Evolutionary conservation across 1,139 yeast species (phyloP).

Genomic region (Taphrina flavorubra): DNA sequence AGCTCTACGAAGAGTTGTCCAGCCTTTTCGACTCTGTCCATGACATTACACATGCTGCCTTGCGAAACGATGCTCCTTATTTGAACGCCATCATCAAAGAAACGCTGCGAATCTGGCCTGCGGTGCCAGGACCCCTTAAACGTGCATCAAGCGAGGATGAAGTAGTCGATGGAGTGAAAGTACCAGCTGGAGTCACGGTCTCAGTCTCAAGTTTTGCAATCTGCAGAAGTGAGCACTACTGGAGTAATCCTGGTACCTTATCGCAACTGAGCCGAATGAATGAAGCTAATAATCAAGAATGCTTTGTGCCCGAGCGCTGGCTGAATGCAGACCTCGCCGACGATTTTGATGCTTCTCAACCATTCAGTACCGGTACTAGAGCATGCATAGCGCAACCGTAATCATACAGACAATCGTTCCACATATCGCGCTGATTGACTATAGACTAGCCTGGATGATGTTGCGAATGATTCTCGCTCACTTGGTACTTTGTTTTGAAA

Average conservation of each 20-base stretch:
- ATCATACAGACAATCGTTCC: no score
- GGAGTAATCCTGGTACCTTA: conserved; percentile 1
- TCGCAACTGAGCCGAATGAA: neutral
- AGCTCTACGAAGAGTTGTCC: neutral
- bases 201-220: neutral
- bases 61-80: neutral
- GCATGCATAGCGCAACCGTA: conserved; percentile 5
- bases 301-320: conserved; percentile 6
- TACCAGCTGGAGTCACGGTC: neutral
- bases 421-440: no score
- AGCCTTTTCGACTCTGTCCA: neutral
- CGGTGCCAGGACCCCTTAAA: conserved; percentile 14
- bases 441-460: conserved; percentile 2
- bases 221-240: neutral
- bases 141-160: neutral
- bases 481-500: neutral
- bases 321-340: neutral
- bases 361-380: conserved; percentile 7
- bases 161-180: neutral
- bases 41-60: neutral
- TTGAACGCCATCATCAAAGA: conserved; percentile 1
- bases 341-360: neutral
- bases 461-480: conserved; percentile 5
- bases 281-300: neutral
- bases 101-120: conserved; percentile 4